phyloP scores from a whole-genome alignment of 139 green algal species.

The Edaphochlamys debaryana region DNA sequence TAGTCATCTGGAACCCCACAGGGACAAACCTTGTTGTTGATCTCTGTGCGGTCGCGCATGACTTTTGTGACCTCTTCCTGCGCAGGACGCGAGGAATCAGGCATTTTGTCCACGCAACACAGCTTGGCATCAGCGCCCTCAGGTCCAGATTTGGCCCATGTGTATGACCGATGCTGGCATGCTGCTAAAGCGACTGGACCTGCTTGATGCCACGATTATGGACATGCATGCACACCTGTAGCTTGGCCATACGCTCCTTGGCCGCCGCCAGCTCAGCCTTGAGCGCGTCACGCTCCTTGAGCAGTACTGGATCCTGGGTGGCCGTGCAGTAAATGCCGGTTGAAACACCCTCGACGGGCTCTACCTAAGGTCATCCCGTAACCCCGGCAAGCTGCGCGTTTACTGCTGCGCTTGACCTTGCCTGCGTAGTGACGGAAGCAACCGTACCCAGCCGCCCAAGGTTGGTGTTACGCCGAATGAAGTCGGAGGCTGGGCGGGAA shows the following conservation, averaged over 20 bases:
- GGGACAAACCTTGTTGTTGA: slow-evolving; percentile 6
- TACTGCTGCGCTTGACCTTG: not conserved
- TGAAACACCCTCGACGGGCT: no score
- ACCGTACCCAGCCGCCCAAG: slow-evolving; percentile 48
- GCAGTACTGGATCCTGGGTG: not conserved
- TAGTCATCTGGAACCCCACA: no score
- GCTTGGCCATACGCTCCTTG: slow-evolving; percentile 39
- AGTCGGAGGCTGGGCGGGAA: slow-evolving; percentile 49
- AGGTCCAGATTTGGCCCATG: no score
- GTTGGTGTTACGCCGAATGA: slow-evolving; percentile 48
- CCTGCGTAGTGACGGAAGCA: slow-evolving; percentile 20
- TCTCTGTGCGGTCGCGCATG: slow-evolving; percentile 44
- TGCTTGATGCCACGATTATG: no score
- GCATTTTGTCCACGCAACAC: not conserved
- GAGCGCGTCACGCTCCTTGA: slow-evolving; percentile 39
- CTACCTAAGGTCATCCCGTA: no score
- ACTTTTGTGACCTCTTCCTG: slow-evolving; percentile 53
- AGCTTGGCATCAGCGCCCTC: not conserved
- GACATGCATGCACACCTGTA: no score
- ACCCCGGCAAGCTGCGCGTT: no score
- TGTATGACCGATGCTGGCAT: no score
- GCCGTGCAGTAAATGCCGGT: no score
- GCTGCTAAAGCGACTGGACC: no score
- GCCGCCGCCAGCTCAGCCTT: slow-evolving; percentile 19
- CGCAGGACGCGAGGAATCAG: no score